A percentile compares a stretch with the other conserved stretches of the same genome.
Evolutionary conservation across 176 grass and related monocot species (phyloP).

Genomic region (Panicum miliaceum): DNA sequence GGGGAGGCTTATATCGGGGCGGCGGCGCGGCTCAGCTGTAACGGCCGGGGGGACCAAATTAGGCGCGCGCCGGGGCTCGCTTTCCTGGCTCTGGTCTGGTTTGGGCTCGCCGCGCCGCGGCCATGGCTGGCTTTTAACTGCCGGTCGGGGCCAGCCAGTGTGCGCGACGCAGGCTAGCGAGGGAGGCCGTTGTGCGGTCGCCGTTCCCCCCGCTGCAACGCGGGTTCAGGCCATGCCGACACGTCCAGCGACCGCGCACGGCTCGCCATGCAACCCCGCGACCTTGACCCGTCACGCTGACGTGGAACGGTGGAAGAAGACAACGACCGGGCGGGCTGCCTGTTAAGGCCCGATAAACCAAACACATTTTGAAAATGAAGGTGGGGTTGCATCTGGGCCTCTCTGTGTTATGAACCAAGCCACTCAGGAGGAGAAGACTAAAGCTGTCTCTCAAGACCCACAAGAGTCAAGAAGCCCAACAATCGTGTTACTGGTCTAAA

Average conservation of each 20-base stretch:
- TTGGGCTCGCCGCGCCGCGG: neutral
- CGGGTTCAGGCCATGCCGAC: neutral
- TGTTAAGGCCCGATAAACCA: no score
- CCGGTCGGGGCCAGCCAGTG: neutral
- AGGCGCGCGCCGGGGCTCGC: neutral
- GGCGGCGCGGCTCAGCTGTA: neutral
- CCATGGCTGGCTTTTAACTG: slow-evolving; percentile 6
- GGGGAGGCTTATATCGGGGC: slow-evolving; percentile 7
- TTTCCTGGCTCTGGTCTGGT: neutral
- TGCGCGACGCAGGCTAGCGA: neutral
- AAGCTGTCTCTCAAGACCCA: no score
- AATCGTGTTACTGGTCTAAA: no score
- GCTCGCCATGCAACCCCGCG: neutral
- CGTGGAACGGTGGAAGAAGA: neutral
- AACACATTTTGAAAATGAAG: no score
- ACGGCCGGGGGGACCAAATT: neutral
- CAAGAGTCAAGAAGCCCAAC: no score
- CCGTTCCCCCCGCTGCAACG: neutral
- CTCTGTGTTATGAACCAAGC: no score
- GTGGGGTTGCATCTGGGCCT: no score
- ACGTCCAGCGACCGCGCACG: neutral
- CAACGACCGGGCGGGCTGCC: no score
- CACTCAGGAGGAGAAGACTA: no score
- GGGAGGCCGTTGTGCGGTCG: neutral
- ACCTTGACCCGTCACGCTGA: neutral